A percentile compares a stretch with the other conserved stretches of the same genome.
Evolutionary conservation across 805 yeast genomes (phyloP).

Genomic region (Schwanniomyces pseudopolymorphus): DNA sequence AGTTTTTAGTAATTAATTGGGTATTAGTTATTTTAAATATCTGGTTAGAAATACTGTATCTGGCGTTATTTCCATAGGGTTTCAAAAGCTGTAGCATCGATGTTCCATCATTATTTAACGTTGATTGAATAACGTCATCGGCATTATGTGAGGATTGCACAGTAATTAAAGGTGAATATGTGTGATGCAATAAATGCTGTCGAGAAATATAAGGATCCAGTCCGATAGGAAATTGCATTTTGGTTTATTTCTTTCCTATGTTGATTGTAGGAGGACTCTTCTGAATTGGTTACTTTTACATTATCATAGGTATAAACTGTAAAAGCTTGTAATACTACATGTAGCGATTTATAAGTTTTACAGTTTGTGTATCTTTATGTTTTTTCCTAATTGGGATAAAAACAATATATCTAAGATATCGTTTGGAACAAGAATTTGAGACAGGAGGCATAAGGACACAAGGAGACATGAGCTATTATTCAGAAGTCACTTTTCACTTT

Average conservation of each 20-base stretch:
- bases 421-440: background rate
- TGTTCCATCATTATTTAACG: constrained; percentile 34
- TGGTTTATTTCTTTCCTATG: background rate
- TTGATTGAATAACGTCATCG: constrained; percentile 40
- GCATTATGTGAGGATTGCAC: constrained; percentile 48
- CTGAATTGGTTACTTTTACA: background rate
- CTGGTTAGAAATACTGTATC: constrained; percentile 39
- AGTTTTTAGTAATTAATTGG: constrained; percentile 47
- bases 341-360: too few relatives aligned
- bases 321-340: too few relatives aligned
- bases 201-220: constrained; percentile 39
- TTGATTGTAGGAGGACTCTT: background rate
- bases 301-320: background rate
- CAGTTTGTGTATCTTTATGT: background rate
- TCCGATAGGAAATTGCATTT: constrained; percentile 29
- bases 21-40: constrained; percentile 50
- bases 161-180: constrained; percentile 54
- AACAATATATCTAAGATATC: background rate
- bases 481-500: too few relatives aligned
- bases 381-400: background rate
- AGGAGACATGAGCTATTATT: too few relatives aligned
- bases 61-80: constrained; percentile 57
- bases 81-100: constrained; percentile 49
- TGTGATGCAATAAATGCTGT: constrained; percentile 43
- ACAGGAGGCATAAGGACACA: too few relatives aligned